phyloP scores from a whole-genome alignment of 768 basidiomycete species.

The Boletus edulis region DNA sequence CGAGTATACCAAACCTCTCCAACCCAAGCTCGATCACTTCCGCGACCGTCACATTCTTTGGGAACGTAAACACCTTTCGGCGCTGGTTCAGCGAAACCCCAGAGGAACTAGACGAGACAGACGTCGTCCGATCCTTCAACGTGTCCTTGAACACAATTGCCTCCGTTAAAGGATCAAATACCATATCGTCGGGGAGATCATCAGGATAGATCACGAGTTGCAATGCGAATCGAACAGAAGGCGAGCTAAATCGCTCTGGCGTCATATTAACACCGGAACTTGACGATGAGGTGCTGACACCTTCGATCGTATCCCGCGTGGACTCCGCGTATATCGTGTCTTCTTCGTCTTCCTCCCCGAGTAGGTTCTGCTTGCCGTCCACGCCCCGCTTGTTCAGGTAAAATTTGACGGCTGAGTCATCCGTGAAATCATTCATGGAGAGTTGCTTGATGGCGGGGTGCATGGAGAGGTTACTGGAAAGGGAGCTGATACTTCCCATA shows the following conservation, averaged over 20 bases:
- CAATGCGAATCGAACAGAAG: conserved; percentile 80
- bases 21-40: conserved; percentile 93
- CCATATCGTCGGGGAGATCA: conserved; percentile 93
- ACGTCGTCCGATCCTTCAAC: conserved; percentile 52
- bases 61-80: conserved; percentile 85
- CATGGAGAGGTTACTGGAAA: conserved; percentile 88
- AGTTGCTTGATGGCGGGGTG: conserved; percentile 94
- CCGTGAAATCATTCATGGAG: conserved; percentile 96
- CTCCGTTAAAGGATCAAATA: conserved; percentile 89
- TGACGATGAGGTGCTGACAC: conserved; percentile 16
- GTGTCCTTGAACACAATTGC: conserved; percentile 88
- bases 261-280: conserved; percentile 44
- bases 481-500: conserved; percentile 91
- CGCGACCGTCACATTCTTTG: conserved; percentile 92
- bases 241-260: conserved; percentile 76
- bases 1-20: conserved; percentile 91
- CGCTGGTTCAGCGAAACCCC: conserved; percentile 60
- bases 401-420: conserved; percentile 96
- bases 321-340: conserved; percentile 39
- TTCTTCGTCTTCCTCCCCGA: conserved; percentile 45
- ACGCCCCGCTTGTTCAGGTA: conserved; percentile 73
- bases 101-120: conserved; percentile 43
- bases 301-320: conserved; percentile 29
- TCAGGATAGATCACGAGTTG: conserved; percentile 85
- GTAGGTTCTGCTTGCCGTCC: conserved; percentile 43